phyloP scores from a whole-genome alignment of 305 asterid species.

The Salvia sclarea region DNA sequence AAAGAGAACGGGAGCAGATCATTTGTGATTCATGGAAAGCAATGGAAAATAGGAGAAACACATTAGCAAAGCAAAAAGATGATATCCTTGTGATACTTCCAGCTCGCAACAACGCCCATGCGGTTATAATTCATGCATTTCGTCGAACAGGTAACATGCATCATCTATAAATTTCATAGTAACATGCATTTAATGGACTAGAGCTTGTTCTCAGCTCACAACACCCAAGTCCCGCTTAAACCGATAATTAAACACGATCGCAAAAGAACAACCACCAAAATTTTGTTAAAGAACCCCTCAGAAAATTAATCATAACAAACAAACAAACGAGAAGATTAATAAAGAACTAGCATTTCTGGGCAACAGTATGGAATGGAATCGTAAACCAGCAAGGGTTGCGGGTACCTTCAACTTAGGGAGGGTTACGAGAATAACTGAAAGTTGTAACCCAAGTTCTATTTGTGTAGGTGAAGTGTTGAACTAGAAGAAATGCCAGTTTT shows the following conservation, averaged over 20 bases:
- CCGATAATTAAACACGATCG: neutral
- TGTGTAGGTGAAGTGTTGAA: neutral
- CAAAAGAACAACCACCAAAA: neutral
- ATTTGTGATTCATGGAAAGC: slow-evolving; percentile 9
- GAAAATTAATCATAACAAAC: neutral
- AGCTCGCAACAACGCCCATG: no score
- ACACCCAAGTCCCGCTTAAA: neutral
- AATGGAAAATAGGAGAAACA: neutral
- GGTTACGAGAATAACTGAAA: neutral
- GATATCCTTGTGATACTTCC: neutral
- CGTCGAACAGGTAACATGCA: slow-evolving; percentile 30
- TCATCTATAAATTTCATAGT: neutral
- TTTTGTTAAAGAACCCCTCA: neutral
- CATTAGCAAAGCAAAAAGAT: neutral
- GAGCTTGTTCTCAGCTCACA: neutral
- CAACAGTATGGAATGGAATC: no score
- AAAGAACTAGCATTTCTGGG: no score
- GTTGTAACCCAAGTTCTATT: neutral
- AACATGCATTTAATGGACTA: neutral
- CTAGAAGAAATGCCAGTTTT: neutral
- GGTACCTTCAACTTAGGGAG: neutral
- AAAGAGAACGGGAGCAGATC: neutral
- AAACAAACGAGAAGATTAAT: no score
- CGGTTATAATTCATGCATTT: slow-evolving; percentile 10
- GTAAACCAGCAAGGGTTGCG: neutral